Conservation (phyloP, 1,284 basidiomycete genomes). For the Trichosporon sp. region DNA sequence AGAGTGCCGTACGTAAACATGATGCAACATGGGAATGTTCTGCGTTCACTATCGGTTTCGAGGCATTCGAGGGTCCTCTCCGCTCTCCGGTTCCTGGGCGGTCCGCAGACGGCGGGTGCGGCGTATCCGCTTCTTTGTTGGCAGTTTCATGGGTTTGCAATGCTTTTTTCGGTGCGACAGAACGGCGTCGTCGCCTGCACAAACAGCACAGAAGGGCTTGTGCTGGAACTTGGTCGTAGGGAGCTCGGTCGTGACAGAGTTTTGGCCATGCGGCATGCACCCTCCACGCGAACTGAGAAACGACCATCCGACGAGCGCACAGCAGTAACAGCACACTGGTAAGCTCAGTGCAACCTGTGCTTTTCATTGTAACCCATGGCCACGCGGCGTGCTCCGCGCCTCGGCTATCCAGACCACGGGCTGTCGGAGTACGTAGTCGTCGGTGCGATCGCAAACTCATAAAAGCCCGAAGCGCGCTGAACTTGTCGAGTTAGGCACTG, state of each 20-base stretch:
- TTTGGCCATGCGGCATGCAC: not conserved
- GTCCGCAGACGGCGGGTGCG: not conserved
- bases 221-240: not conserved
- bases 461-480: too few species aligned
- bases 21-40: not conserved
- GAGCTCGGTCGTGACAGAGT: too few species aligned
- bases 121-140: not conserved
- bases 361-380: too few species aligned
- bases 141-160: not conserved
- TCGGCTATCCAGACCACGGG: too few species aligned
- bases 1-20: not conserved
- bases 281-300: not conserved
- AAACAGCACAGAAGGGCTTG: not conserved
- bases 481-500: too few species aligned
- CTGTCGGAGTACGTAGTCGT: too few species aligned
- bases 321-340: not conserved
- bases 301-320: not conserved
- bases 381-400: too few species aligned
- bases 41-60: not conserved
- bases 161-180: not conserved
- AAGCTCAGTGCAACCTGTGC: not conserved
- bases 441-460: too few species aligned
- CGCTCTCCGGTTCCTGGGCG: not conserved
- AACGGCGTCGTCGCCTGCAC: not conserved
- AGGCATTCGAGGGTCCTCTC: not conserved